Conservation (phyloP, 2,329 filamentous ascomycete genomes). For the Fusarium algeriense region DNA sequence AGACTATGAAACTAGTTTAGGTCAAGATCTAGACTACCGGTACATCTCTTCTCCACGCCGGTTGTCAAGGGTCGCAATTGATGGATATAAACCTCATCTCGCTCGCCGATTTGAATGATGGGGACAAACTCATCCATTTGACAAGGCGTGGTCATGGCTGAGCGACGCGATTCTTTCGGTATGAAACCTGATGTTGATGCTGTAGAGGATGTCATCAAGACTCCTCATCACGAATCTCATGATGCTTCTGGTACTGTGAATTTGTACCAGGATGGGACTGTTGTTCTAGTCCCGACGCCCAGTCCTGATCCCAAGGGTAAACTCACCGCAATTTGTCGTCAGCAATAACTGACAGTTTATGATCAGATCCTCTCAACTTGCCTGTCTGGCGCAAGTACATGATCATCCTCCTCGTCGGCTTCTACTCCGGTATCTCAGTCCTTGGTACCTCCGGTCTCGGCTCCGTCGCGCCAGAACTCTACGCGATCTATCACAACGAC, state of each 20-base stretch:
- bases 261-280: slow-evolving; percentile 11
- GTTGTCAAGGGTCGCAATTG: too few species aligned
- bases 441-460: slow-evolving; percentile 18
- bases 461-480: neutral
- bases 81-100: slow-evolving; percentile 6
- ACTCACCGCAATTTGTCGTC: rapidly evolving
- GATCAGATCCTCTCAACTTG: slow-evolving; percentile 2
- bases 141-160: slow-evolving; percentile 4
- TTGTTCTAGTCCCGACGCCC: slow-evolving; percentile 4
- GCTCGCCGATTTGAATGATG: rapidly evolving
- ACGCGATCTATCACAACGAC: slow-evolving; percentile 4
- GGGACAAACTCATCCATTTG: neutral
- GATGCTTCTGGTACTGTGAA: slow-evolving; percentile 16
- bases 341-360: rapidly evolving
- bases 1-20: neutral
- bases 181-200: slow-evolving; percentile 11
- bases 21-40: neutral
- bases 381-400: slow-evolving; percentile 12
- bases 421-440: slow-evolving; percentile 19
- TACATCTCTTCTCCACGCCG: slow-evolving; percentile 19
- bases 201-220: slow-evolving; percentile 3
- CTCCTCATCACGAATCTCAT: neutral
- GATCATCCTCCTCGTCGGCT: slow-evolving; percentile 16
- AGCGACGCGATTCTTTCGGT: slow-evolving; percentile 7
- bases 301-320: slow-evolving; percentile 23